Evolutionary conservation across 2,329 filamentous ascomycete species (phyloP).

Genomic region (Xylaria multiplex): DNA sequence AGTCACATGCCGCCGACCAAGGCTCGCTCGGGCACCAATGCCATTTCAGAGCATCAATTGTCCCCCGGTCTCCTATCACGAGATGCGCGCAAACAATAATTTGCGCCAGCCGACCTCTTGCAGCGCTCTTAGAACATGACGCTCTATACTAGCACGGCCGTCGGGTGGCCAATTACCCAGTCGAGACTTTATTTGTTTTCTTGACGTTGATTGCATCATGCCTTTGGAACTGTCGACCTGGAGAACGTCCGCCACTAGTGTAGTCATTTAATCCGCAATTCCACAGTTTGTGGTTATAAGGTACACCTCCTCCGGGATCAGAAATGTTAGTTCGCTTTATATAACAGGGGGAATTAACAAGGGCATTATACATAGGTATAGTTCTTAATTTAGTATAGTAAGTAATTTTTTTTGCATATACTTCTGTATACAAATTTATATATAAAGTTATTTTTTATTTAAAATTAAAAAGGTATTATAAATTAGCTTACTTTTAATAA

Average conservation of each 20-base stretch:
- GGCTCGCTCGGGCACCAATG: conserved; percentile 36
- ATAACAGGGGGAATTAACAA: no score
- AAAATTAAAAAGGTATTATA: no score
- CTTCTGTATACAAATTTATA: no score
- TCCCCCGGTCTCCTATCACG: conserved; percentile 20
- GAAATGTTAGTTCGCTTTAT: no score
- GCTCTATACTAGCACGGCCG: conserved; percentile 4
- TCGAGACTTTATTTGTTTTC: conserved; percentile 6
- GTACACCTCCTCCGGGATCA: no score
- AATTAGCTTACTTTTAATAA: no score
- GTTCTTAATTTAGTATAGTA: no score
- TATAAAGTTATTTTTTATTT: no score
- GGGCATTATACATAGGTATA: no score
- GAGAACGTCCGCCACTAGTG: conserved; percentile 18
- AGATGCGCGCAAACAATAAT: conserved; percentile 33
- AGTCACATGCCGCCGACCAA: conserved; percentile 37
- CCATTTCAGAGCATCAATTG: conserved; percentile 24
- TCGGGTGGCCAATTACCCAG: conserved; percentile 20
- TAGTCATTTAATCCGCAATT: conserved; percentile 21
- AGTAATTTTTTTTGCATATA: no score
- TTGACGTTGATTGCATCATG: conserved; percentile 14
- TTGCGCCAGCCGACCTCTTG: conserved; percentile 24
- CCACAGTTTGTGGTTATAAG: not conserved
- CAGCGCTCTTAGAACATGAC: not conserved
- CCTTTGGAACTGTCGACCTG: conserved; percentile 11